Evolutionary conservation across 805 yeast species (phyloP).

Genomic region (Barnettozyma siamensis): DNA sequence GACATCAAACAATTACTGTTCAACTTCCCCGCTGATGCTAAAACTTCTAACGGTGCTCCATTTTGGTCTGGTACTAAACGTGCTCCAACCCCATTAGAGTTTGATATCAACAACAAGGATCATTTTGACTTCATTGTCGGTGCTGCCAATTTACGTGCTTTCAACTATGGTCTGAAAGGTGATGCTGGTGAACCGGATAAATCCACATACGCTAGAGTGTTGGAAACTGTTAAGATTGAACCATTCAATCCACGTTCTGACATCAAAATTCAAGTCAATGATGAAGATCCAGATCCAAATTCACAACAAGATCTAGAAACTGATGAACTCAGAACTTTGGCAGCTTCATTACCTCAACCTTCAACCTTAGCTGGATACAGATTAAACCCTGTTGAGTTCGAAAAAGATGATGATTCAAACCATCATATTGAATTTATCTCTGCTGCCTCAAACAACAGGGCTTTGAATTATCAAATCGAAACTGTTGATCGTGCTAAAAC

Average conservation of each 20-base stretch:
- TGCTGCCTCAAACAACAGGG: conserved; percentile 95
- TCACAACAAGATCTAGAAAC: conserved; percentile 46
- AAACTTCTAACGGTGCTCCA: conserved; percentile 82
- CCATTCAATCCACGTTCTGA: conserved; percentile 74
- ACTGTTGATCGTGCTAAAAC: conserved; percentile 86
- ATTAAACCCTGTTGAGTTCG: conserved; percentile 86
- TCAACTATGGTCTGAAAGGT: conserved; percentile 82
- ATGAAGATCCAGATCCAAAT: conserved; percentile 85
- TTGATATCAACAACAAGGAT: conserved; percentile 68
- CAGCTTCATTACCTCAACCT: conserved; percentile 82
- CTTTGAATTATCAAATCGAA: conserved; percentile 83
- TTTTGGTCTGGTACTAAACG: conserved; percentile 99
- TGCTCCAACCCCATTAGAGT: conserved; percentile 81
- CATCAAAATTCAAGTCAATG: conserved; percentile 76
- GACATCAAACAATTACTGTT: conserved; percentile 86
- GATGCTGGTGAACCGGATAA: conserved; percentile 48
- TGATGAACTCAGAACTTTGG: conserved; percentile 61
- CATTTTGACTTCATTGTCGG: conserved; percentile 82
- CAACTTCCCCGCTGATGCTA: conserved; percentile 94
- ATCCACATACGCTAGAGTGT: conserved; percentile 45
- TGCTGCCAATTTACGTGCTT: conserved; percentile 89
- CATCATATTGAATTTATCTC: conserved; percentile 95
- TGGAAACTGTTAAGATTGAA: conserved; percentile 44
- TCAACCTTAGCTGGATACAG: conserved; percentile 85
- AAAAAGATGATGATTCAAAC: conserved; percentile 95